These are phyloP conservation scores for Puccinia triticina DNA, from an alignment of 1,284 basidiomycete species.

Conservation along the genomic window DNA sequence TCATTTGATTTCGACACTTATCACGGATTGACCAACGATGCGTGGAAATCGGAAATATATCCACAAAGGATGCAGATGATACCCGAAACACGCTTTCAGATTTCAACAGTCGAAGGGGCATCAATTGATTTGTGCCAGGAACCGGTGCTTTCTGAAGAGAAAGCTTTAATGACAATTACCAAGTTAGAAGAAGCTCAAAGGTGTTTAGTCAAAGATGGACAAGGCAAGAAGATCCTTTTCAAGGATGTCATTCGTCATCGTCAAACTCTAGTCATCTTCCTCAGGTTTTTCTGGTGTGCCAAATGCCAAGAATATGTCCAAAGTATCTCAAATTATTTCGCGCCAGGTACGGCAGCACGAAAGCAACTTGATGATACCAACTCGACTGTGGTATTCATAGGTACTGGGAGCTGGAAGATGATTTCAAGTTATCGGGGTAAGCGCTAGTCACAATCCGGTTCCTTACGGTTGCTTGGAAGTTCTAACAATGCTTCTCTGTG, in stretches of 20 bases:
- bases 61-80: neutral
- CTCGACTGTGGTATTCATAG: constrained; percentile 29
- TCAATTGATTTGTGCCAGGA: constrained; percentile 6
- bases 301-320: constrained; percentile 31
- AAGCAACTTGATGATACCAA: constrained; percentile 7
- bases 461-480: neutral
- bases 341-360: neutral
- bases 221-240: constrained; percentile 8
- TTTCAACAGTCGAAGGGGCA: neutral
- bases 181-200: constrained; percentile 21
- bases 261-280: constrained; percentile 26
- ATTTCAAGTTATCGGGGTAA: constrained; percentile 34
- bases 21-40: neutral
- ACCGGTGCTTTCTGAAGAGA: neutral
- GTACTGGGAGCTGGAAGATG: constrained; percentile 36
- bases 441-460: neutral
- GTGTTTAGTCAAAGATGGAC: constrained; percentile 19
- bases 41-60: neutral
- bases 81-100: neutral
- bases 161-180: neutral
- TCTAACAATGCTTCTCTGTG: neutral
- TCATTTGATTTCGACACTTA: neutral
- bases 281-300: constrained; percentile 42
- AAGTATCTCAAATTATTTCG: constrained; percentile 4
- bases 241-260: constrained; percentile 21